Evolutionary conservation across 2,329 filamentous ascomycete genomes (phyloP).

Genomic region (Stenocarpella maydis): DNA sequence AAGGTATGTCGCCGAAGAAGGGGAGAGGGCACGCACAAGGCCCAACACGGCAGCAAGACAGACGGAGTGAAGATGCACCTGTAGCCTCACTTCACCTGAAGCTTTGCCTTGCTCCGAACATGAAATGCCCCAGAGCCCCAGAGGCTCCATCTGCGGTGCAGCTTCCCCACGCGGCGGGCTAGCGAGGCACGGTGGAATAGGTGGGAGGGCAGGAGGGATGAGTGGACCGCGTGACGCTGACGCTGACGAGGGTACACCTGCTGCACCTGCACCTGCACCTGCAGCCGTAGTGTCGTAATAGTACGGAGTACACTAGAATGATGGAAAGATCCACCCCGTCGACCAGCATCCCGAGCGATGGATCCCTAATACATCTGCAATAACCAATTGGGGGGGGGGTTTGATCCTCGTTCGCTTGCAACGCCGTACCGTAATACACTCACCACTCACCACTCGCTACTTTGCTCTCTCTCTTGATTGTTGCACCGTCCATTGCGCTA

Average conservation of each 20-base stretch:
- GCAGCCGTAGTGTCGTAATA: too few relatives aligned
- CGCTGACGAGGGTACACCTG: not conserved
- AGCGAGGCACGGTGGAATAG: not conserved
- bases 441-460: not conserved
- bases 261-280: too few relatives aligned
- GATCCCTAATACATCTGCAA: not conserved
- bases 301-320: not conserved
- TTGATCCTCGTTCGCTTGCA: slow-evolving; percentile 24
- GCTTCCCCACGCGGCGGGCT: slow-evolving; percentile 22
- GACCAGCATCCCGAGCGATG: slow-evolving; percentile 25
- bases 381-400: not conserved
- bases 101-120: not conserved
- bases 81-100: too few relatives aligned
- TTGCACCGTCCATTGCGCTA: not conserved
- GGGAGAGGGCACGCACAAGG: not conserved
- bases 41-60: not conserved
- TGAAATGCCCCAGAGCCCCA: slow-evolving; percentile 11
- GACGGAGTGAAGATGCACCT: not conserved
- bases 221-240: slow-evolving; percentile 20
- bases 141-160: slow-evolving; percentile 17
- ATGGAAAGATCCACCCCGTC: slow-evolving; percentile 6
- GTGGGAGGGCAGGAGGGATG: slow-evolving; percentile 4
- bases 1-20: not conserved
- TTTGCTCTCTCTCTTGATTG: not conserved
- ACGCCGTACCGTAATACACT: slow-evolving; percentile 8